A percentile compares a stretch with the other conserved stretches of the same genome.
Evolutionary conservation across 2,329 filamentous ascomycete genomes (phyloP).

Genomic region (Colletotrichum neosansevieriae): DNA sequence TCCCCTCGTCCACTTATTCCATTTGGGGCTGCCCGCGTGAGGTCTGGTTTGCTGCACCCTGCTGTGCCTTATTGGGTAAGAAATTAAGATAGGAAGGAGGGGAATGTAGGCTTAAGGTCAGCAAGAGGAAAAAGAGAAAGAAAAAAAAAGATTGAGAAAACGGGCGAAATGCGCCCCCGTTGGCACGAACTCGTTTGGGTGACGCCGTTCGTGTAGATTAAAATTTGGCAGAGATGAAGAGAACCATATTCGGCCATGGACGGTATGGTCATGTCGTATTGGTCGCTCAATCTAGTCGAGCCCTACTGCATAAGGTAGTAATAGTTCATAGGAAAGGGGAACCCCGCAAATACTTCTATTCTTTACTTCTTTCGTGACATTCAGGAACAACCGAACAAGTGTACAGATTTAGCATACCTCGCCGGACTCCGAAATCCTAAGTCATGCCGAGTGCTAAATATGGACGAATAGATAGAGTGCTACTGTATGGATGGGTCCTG

Average conservation of each 20-base stretch:
- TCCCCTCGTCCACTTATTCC: background rate
- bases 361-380: background rate
- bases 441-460: slow-evolving; percentile 32
- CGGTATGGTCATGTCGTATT: slow-evolving; percentile 24
- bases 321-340: background rate
- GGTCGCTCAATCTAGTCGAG: slow-evolving; percentile 14
- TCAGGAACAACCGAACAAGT: background rate
- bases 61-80: background rate
- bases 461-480: slow-evolving; percentile 10
- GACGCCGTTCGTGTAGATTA: slow-evolving; percentile 28
- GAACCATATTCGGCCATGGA: slow-evolving; percentile 24
- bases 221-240: slow-evolving; percentile 33
- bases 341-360: slow-evolving; percentile 15
- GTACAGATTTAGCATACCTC: slow-evolving; percentile 21
- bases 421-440: slow-evolving; percentile 32
- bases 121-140: no score
- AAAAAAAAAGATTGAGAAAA: no score
- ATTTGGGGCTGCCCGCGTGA: slow-evolving; percentile 11
- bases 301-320: no score
- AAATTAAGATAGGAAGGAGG: background rate
- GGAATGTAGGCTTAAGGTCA: no score
- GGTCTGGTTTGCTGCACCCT: background rate
- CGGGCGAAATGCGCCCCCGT: slow-evolving; percentile 12
- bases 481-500: background rate
- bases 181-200: slow-evolving; percentile 33